phyloP scores from a whole-genome alignment of 768 basidiomycete species.

The Pisolithus orientalis region DNA sequence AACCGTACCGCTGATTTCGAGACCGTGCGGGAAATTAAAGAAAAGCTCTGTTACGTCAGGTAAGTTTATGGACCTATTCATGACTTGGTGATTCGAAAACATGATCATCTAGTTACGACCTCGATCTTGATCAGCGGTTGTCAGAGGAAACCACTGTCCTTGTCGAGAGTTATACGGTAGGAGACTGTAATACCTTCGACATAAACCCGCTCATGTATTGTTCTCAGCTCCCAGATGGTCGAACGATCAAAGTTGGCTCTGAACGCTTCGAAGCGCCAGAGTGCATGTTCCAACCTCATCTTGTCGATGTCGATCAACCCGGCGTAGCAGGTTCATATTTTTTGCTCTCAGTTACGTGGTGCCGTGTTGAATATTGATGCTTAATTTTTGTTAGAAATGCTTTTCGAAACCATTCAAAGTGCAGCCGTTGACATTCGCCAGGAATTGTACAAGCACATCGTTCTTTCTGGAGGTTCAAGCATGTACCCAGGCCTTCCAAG shows the following conservation, averaged over 20 bases:
- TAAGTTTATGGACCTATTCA: slow-evolving; percentile 26
- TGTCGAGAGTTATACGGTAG: slow-evolving; percentile 92
- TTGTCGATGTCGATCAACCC: slow-evolving; percentile 95
- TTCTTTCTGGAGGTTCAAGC: slow-evolving; percentile 94
- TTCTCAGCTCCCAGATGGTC: slow-evolving; percentile 86
- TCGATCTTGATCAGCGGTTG: slow-evolving; percentile 90
- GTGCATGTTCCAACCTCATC: slow-evolving; percentile 99
- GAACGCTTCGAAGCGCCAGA: slow-evolving; percentile 99
- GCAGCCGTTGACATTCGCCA: slow-evolving; percentile 86
- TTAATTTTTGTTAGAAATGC: slow-evolving; percentile 59
- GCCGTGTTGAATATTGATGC: neutral
- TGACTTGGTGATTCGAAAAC: neutral
- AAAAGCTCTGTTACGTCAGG: slow-evolving; percentile 98
- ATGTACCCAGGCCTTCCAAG: slow-evolving; percentile 99
- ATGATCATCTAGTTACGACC: slow-evolving; percentile 65
- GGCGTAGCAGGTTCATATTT: slow-evolving; percentile 78
- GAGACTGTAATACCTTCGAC: slow-evolving; percentile 11
- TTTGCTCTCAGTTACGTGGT: neutral
- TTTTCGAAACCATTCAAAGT: slow-evolving; percentile 90
- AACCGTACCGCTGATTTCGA: slow-evolving; percentile 99
- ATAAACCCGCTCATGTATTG: slow-evolving; percentile 3
- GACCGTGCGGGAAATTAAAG: slow-evolving; percentile 98
- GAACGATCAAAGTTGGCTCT: slow-evolving; percentile 94
- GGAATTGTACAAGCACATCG: slow-evolving; percentile 96
- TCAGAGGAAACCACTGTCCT: slow-evolving; percentile 95